Evolutionary conservation across 768 basidiomycete species (phyloP).

Genomic region (Rubroboletus satanas): DNA sequence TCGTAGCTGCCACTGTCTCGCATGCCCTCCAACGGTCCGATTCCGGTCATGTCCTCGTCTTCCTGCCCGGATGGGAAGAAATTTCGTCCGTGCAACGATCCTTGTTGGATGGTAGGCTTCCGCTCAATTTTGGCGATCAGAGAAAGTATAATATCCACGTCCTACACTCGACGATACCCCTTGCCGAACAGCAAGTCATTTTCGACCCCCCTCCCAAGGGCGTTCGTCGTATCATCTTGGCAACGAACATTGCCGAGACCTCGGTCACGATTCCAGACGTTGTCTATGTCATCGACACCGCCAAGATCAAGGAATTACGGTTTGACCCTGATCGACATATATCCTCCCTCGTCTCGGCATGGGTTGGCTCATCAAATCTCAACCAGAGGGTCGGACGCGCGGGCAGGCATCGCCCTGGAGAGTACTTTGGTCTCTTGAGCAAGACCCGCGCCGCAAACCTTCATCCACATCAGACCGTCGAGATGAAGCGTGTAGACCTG

Average conservation of each 20-base stretch:
- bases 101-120: constrained; percentile 50
- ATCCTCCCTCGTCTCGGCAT: constrained; percentile 84
- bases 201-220: constrained; percentile 79
- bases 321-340: constrained; percentile 89
- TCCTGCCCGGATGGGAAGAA: constrained; percentile 92
- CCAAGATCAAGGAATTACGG: constrained; percentile 80
- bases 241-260: constrained; percentile 95
- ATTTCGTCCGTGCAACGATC: constrained; percentile 68
- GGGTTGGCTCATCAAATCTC: constrained; percentile 87
- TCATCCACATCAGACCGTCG: constrained; percentile 81
- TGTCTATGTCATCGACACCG: constrained; percentile 90
- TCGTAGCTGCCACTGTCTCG: constrained; percentile 77
- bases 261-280: constrained; percentile 94
- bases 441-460: constrained; percentile 56
- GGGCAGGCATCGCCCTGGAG: constrained; percentile 85
- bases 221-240: constrained; percentile 81
- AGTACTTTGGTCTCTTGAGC: constrained; percentile 85
- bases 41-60: constrained; percentile 86
- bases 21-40: constrained; percentile 70
- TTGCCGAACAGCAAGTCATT: constrained; percentile 83
- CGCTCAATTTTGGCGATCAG: constrained; percentile 58
- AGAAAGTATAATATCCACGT: constrained; percentile 67
- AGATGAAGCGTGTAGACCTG: constrained; percentile 90
- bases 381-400: constrained; percentile 92
- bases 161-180: constrained; percentile 85